Evolutionary conservation across 768 basidiomycete species (phyloP), one percentile per base, ranked within the genome.

Genomic region (Amanita muscaria): DNA sequence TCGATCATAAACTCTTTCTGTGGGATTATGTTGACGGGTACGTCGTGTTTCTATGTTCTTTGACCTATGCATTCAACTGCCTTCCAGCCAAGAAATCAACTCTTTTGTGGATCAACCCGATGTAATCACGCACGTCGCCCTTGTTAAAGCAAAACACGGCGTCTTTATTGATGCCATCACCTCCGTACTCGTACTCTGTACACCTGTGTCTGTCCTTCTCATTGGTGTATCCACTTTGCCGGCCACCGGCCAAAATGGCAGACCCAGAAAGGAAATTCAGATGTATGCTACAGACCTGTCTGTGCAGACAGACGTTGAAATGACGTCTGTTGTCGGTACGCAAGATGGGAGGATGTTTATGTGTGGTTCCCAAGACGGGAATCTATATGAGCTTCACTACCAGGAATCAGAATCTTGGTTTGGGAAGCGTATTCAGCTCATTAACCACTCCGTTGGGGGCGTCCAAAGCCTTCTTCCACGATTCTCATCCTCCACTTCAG

Each of bases 1-100:
- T 94, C 47, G 91, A 97, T 65, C 82, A 92, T 61, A 88, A 89
- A 54, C 70, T 99, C 25, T 88, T 96, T 56, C 68, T 99, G 18
- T 98, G 96, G 96, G 91, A 99, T 62, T 99, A 96, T 60, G 67
- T 81, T 27, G 88, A 94, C 53, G 89, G 91, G 93, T 94, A 53
- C 45, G 84, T 68, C n/a, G n/a, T 32, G 12, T 36, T 40, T 22
- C 30, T 11, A 39, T 23, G 25, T 31, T 12, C 32, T 30, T 25
- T 31, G 21, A 21, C 4, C 31, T 42, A 10, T 41, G 33, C 18
- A 42, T 32, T 46, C 19, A 44, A 18, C 25, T 46, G 45, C 34
- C 51, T 46, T 29, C 8, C 52, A 86, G 91, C n/a, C 82, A 87
- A 61, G 89, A 92, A 59, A 82, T 96, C 52, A 83, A 76, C 51